Base-by-base conservation (phyloP, 2,329 filamentous ascomycete species). In the Peltaster fructicola region DNA sequence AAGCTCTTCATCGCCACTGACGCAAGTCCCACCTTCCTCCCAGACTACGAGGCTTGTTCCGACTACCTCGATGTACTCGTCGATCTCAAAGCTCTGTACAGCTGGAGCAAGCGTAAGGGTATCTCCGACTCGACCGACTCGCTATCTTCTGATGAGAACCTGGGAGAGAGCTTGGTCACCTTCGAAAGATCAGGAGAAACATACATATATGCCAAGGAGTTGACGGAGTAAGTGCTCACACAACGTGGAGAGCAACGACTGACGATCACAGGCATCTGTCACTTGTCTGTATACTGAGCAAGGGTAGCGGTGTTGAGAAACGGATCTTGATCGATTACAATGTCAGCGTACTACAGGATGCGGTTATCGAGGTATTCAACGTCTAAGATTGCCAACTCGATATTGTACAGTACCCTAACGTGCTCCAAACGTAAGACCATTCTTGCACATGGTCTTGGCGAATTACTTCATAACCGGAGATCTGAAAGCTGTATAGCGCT, bases 1-100 rank as follows among this genome's bases (percentile, higher is more conserved):
- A 98, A 98, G 57, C 92, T 98, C 34, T 98, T 98, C 56, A 91
- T 98, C 39, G 88, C 88, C 1, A 93, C 85, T 4, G 88, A 98
- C 50, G 88, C 76, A 15, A 76, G 79, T 18, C 85, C 85, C 0
- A 80, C 85, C 15, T 85, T 95, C 45, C 88, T 93, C 64, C 77
- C 79, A 20, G 85, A 79, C 48, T 98, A 98, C 51, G 88, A 95
- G 56, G 91, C 95, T 45, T 98, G 88, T 56, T 91, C 81, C 24
- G 88, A 98, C 48, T 95, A 92, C 48, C 93, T 98, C 39, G 88
- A 98, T 50, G 82, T 95, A 32, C 91, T 98, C 33, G 85, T 95
- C 30, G 88, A 98, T 48, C 77, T 95, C 26, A 88, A 81, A 14
- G 85, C 95, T 47, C 75, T 98, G 18, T 98, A 93, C 46, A 85